Evolutionary conservation across 2,329 filamentous ascomycete genomes (phyloP), one percentile per base, ranked within the genome.

Genomic region (Dactylellina leptospora): DNA sequence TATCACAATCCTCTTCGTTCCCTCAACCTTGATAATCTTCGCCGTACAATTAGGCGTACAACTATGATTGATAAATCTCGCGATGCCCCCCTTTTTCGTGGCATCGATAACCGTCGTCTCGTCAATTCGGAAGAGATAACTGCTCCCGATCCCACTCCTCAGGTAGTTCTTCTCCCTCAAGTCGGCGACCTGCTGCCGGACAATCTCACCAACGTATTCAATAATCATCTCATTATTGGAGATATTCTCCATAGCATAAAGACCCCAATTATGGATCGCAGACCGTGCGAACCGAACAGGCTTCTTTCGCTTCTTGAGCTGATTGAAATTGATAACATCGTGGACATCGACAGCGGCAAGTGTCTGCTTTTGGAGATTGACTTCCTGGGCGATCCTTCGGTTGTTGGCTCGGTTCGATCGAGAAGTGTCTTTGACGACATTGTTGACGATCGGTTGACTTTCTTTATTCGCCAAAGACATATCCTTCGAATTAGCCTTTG

Each of bases 281-380:
- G 95, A 99, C 45, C 95, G 87, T 64, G 93, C 95, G 81, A 99
- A 99, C 79, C 96, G 95, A 79, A 99, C 95, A 1, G 93, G 93
- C 84, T 99, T 99, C 87, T 97, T 99, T 73, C 95, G 90, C 82
- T 97, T 99, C 85, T 97, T 97, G 68, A 99, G 88, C 82, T 97
- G 95, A 81, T 99, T 99, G 85, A 99, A 99, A 68, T 93, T 90
- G 77, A 99, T 87, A 27, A 95, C 92, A 77, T 97, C 93, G 60
- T 92, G 91, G 75, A 96, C 93, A 13, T 84, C 84, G 33, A 83
- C 82, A 74, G 87, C 86, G 58, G 89, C 90, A 18, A 92, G 85
- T 10, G 88, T 90, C 81, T 92, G 92, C 83, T 96, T 96, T 80
- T 97, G 93, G 47, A 95, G 91, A 79, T 96, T 96, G 76, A 99